phyloP scores from a whole-genome alignment of 179 eudicot species.

The Vitellaria paradoxa region DNA sequence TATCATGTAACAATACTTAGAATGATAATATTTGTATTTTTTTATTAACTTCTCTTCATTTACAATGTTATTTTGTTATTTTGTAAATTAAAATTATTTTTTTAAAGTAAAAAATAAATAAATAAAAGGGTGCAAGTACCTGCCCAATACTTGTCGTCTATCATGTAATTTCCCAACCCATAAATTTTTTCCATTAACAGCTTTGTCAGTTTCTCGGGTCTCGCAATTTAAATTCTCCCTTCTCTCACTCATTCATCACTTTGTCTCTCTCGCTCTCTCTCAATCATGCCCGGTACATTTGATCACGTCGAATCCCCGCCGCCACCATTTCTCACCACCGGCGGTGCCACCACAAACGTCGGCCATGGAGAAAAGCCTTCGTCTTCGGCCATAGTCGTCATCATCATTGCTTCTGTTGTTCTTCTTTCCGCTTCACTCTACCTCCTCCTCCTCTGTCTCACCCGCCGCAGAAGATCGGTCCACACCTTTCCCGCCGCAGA shows the following conservation, averaged over 20 bases:
- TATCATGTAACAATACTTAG: too few species aligned
- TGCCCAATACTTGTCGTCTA: too few species aligned
- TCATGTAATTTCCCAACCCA: too few species aligned
- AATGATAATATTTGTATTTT: too few species aligned
- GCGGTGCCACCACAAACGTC: slow-evolving; percentile 3
- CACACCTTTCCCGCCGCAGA: slow-evolving; percentile 13
- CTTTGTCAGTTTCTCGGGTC: too few species aligned
- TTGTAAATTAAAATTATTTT: too few species aligned
- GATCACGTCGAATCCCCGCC: neutral
- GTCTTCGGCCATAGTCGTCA: slow-evolving; percentile 39
- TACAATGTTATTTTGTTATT: too few species aligned
- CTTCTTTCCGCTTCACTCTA: slow-evolving; percentile 69
- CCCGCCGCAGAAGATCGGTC: slow-evolving; percentile 10
- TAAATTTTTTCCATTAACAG: too few species aligned
- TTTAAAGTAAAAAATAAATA: too few species aligned
- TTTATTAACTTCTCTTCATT: too few species aligned
- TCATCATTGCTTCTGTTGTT: slow-evolving; percentile 65
- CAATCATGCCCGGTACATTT: neutral
- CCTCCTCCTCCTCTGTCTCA: slow-evolving; percentile 69
- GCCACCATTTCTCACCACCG: slow-evolving; percentile 12
- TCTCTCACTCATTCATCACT: neutral
- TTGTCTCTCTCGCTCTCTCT: slow-evolving; percentile 10
- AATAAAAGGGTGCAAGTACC: too few species aligned
- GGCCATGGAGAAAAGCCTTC: neutral
- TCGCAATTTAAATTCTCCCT: neutral